phyloP scores from a whole-genome alignment of 2,329 filamentous ascomycete species.

The Penicillium sp. region DNA sequence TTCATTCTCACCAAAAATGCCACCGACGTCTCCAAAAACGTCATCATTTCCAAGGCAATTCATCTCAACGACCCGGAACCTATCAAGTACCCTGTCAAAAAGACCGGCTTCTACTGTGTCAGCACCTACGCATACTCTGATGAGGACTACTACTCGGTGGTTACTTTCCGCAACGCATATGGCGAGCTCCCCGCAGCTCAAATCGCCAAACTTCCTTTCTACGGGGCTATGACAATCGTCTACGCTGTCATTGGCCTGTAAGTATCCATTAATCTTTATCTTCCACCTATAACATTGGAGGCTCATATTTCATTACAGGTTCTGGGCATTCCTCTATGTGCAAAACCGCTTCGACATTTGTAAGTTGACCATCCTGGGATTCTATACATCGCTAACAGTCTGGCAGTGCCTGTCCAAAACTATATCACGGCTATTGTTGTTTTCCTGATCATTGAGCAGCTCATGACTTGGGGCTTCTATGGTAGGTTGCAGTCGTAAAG shows the following conservation, averaged over 20 bases:
- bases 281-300: neutral
- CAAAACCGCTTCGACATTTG: conserved; percentile 91
- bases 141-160: conserved; percentile 74
- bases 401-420: conserved; percentile 86
- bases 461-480: conserved; percentile 99
- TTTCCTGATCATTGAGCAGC: conserved; percentile 92
- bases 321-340: conserved; percentile 95
- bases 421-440: conserved; percentile 97
- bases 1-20: conserved; percentile 83
- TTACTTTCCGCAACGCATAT: conserved; percentile 94
- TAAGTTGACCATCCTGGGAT: conserved; percentile 45
- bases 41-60: conserved; percentile 79
- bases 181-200: conserved; percentile 94
- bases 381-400: conserved; percentile 36
- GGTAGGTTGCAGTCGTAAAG: conserved; percentile 54
- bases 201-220: conserved; percentile 96
- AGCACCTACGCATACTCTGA: conserved; percentile 73
- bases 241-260: conserved; percentile 83
- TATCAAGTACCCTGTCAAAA: conserved; percentile 81
- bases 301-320: conserved; percentile 52
- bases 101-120: conserved; percentile 96
- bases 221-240: conserved; percentile 89
- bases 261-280: conserved; percentile 30
- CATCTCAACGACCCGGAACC: conserved; percentile 73
- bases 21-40: conserved; percentile 68